Conservation (phyloP, 345 rosid species). For the Corchorus capsularis region DNA sequence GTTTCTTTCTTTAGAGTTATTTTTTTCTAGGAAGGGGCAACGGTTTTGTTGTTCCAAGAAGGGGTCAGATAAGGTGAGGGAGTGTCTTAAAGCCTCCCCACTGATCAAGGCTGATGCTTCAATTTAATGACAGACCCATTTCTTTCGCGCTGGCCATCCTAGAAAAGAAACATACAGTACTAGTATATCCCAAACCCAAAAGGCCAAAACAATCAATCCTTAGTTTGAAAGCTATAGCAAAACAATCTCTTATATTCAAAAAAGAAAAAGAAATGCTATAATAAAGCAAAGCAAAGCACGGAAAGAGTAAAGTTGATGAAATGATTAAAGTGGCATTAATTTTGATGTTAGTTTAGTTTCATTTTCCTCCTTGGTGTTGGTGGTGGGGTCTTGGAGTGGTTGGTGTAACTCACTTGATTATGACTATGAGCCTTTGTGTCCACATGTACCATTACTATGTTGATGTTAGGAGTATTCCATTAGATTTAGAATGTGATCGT, state of each 20-base stretch:
- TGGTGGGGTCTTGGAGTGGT: slow-evolving; percentile 19
- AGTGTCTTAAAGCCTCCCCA: neutral
- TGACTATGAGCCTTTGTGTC: neutral
- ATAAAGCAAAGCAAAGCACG: too few relatives aligned
- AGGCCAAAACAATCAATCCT: too few relatives aligned
- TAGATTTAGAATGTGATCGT: too few relatives aligned
- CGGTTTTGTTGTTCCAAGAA: slow-evolving; percentile 37
- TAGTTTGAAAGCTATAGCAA: too few relatives aligned
- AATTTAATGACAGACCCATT: slow-evolving; percentile 20
- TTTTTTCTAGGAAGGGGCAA: slow-evolving; percentile 26
- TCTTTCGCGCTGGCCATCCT: neutral
- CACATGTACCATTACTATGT: too few relatives aligned
- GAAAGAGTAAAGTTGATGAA: neutral
- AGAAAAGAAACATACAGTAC: neutral
- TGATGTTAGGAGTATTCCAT: too few relatives aligned
- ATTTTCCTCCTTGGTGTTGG: too few relatives aligned
- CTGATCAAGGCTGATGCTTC: neutral
- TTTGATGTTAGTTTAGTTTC: too few relatives aligned
- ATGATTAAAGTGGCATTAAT: slow-evolving; percentile 25
- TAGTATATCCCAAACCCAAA: too few relatives aligned
- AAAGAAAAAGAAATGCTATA: neutral
- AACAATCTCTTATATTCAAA: too few relatives aligned
- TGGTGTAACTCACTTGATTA: neutral
- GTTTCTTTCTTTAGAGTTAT: neutral
- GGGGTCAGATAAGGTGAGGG: slow-evolving; percentile 29